Evolutionary conservation across 192 early-diverging fungal species (phyloP).

Genomic region (Umbelopsis vinacea): DNA sequence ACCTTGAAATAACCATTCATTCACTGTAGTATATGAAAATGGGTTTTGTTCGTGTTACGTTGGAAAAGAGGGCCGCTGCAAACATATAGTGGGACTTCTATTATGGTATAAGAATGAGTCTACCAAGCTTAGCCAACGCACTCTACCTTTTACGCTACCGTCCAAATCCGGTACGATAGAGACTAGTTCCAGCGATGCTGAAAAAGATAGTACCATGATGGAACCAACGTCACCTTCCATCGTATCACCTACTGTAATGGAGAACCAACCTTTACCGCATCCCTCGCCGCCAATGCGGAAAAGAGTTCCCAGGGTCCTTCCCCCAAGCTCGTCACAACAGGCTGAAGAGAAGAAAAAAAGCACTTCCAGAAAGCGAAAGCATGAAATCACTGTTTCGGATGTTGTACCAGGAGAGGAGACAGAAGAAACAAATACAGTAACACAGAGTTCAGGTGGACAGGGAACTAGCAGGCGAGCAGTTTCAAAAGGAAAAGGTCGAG

Average conservation of each 20-base stretch:
- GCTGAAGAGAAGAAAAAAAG: too few relatives aligned
- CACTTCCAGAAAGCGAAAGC: too few relatives aligned
- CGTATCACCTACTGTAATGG: not conserved
- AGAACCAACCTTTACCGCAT: not conserved
- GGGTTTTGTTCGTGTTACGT: slow-evolving; percentile 10
- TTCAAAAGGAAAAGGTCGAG: too few relatives aligned
- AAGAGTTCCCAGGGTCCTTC: too few relatives aligned
- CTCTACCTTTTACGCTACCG: not conserved
- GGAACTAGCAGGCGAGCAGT: too few relatives aligned
- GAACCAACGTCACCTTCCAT: not conserved
- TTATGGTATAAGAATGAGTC: not conserved
- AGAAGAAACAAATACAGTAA: too few relatives aligned
- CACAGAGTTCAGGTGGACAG: too few relatives aligned
- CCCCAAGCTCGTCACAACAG: too few relatives aligned
- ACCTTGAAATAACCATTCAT: not conserved
- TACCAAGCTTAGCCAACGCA: not conserved
- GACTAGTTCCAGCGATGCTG: not conserved
- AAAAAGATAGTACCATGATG: not conserved
- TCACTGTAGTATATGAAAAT: not conserved
- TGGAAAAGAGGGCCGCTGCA: slow-evolving; percentile 11
- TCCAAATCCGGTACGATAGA: not conserved
- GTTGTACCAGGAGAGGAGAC: too few relatives aligned
- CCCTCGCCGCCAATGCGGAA: too few relatives aligned
- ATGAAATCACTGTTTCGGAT: too few relatives aligned
- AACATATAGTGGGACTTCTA: slow-evolving; percentile 13